Evolutionary conservation across 2,329 filamentous ascomycete genomes (phyloP).

Genomic region (Sarocladium strictum): DNA sequence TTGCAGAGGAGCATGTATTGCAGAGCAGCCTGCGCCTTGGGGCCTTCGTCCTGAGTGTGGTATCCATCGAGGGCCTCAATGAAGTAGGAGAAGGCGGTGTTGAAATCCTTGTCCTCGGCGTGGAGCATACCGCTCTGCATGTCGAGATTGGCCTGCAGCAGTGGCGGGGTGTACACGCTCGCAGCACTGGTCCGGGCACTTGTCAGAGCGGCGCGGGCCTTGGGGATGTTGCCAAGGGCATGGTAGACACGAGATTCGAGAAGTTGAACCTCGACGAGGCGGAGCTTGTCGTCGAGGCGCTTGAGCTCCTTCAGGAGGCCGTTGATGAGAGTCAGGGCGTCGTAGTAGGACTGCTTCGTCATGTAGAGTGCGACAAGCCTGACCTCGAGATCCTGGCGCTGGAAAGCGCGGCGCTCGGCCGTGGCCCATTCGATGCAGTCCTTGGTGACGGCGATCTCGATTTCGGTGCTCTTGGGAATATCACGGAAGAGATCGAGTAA

Average conservation of each 20-base stretch:
- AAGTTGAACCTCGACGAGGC: conserved; percentile 94
- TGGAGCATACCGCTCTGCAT: conserved; percentile 99
- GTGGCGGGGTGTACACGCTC: conserved; percentile 92
- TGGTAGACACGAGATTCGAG: conserved; percentile 97
- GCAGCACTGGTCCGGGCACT: conserved; percentile 92
- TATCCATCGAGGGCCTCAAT: conserved; percentile 98
- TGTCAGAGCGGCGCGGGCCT: conserved; percentile 90
- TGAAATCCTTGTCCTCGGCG: conserved; percentile 98
- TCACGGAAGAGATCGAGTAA: conserved; percentile 91
- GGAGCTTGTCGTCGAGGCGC: conserved; percentile 95
- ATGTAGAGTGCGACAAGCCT: conserved; percentile 92
- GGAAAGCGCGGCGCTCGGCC: conserved; percentile 87
- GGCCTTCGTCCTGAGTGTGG: conserved; percentile 80
- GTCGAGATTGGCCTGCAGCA: conserved; percentile 91
- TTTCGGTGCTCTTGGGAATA: conserved; percentile 91
- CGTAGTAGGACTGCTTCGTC: conserved; percentile 96
- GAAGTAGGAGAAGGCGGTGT: conserved; percentile 97
- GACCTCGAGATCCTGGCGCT: conserved; percentile 96
- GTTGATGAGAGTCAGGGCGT: conserved; percentile 94
- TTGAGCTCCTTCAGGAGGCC: conserved; percentile 93
- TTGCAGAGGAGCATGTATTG: conserved; percentile 99
- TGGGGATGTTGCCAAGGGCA: conserved; percentile 91
- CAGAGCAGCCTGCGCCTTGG: conserved; percentile 89
- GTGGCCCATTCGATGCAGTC: conserved; percentile 99
- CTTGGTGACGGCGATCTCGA: conserved; percentile 91